Evolutionary conservation across 2,329 filamentous ascomycete species (phyloP).

Genomic region (Alternaria gansuensis): DNA sequence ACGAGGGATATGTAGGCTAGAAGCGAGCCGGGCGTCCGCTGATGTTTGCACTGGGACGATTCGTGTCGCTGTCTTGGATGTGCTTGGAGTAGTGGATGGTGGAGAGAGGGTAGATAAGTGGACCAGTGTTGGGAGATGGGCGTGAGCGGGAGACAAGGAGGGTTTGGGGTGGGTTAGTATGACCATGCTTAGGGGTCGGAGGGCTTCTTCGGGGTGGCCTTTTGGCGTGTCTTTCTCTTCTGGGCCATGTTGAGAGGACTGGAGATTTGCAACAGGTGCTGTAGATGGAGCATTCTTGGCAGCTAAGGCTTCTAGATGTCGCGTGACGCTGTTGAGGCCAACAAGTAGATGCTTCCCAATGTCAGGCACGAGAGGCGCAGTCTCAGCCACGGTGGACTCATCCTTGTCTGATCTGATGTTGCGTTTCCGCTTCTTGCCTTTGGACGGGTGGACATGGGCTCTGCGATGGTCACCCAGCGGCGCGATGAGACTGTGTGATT

Average conservation of each 20-base stretch:
- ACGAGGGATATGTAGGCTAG: constrained; percentile 67
- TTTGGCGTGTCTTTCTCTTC: background rate
- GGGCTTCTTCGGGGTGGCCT: background rate
- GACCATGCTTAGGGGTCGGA: constrained; percentile 35
- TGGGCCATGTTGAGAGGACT: background rate
- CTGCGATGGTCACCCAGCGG: constrained; percentile 71
- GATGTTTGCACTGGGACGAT: constrained; percentile 70
- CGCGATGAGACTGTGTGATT: constrained; percentile 63
- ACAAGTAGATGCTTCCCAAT: constrained; percentile 68
- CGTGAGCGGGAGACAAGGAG: constrained; percentile 44
- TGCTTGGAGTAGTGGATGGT: background rate
- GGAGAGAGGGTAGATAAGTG: constrained; percentile 35
- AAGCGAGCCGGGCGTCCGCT: constrained; percentile 66
- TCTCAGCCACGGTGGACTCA: constrained; percentile 7
- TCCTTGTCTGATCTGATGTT: constrained; percentile 10
- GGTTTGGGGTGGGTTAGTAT: constrained; percentile 48
- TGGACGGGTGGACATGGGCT: constrained; percentile 64
- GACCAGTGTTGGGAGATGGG: constrained; percentile 47
- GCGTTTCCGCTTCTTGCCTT: constrained; percentile 63
- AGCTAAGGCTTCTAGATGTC: constrained; percentile 62
- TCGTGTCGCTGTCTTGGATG: constrained; percentile 55
- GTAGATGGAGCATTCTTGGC: constrained; percentile 31
- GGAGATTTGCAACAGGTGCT: constrained; percentile 6
- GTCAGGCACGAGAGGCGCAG: constrained; percentile 56
- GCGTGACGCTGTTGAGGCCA: constrained; percentile 71